Evolutionary conservation across 1,284 basidiomycete species (phyloP).

Genomic region (Irpex lacteus): DNA sequence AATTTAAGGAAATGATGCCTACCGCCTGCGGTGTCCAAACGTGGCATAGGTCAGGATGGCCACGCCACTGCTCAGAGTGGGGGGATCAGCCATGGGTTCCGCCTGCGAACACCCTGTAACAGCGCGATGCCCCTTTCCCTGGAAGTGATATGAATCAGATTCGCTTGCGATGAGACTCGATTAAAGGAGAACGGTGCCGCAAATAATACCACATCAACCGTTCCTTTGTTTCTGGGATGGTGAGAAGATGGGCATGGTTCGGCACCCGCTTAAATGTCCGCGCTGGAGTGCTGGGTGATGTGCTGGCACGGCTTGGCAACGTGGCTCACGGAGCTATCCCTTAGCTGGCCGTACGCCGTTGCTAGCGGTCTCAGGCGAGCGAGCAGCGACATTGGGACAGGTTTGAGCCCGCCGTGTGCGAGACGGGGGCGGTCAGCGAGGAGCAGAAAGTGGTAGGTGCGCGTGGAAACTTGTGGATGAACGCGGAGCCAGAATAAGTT

Average conservation of each 20-base stretch:
- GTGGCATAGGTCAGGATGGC: conserved; percentile 14
- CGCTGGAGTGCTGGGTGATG: neutral
- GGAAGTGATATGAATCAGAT: conserved; percentile 3
- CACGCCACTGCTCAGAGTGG: conserved; percentile 4
- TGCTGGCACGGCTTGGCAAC: neutral
- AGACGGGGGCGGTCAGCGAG: neutral
- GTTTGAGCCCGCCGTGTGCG: neutral
- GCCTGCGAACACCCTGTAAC: conserved; percentile 5
- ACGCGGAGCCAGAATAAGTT: conserved; percentile 14
- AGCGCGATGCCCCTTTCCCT: conserved; percentile 7
- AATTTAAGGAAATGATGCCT: conserved; percentile 7
- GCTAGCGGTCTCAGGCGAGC: neutral
- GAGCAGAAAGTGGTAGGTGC: conserved; percentile 15
- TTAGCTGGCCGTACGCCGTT: no score
- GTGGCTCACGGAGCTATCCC: no score
- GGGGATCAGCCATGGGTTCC: conserved; percentile 12
- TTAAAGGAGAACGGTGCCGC: neutral
- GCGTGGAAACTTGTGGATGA: conserved; percentile 17
- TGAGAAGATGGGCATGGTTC: neutral
- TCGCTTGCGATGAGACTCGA: neutral
- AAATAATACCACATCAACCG: neutral
- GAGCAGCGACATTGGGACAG: neutral
- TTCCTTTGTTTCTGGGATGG: neutral
- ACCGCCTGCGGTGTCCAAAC: conserved; percentile 12
- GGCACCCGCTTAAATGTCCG: conserved; percentile 11